Base-by-base conservation (phyloP, 1,139 yeast genomes). In the Yamadazyma triangularis region DNA sequence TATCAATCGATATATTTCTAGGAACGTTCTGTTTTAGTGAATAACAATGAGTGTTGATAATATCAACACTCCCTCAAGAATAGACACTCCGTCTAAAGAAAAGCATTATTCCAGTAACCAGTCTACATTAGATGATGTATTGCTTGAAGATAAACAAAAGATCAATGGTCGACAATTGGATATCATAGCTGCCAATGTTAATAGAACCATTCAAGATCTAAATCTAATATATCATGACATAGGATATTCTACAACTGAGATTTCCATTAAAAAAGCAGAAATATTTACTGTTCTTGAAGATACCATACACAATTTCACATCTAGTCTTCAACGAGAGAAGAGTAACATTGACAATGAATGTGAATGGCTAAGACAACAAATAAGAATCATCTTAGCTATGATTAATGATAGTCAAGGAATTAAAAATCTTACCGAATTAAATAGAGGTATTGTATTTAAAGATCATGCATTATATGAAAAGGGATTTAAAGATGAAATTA, bases 361-460 rank as follows among this genome's bases (percentile, higher is more conserved):
- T 45, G 72, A 65, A 32, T 68, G 74, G 73, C 49, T 68, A 33
- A 45, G 72, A 30, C 72, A 68, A 40, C 73, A 68, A 37, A 59
- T 67, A 18, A 47, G 57, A 26, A 50, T 66, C 5, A 64, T 68
- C 3, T 46, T 67, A 16, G 64, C 70, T 3, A 64, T 68, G 63
- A 45, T 66, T 3, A 56, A 64, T 35, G 75, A 69, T 34, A 39
- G 35, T 15, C 42, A 42, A 10, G 73, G 73, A 0, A 57, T 50
- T 2, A 48, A 47, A 12, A 35, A 41, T 15, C 41, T 67, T 7
- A 34, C 45, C 4, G 38, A 53, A 4, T 33, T 50, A 25, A 53
- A 56, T 27, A 48, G 64, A 31, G 70, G 70, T 2, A 39, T 66
- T 6, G 61, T 64, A 1, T 64, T 59, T 33, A 47, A 50, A 26